Conservation (phyloP, 2,329 filamentous ascomycete species). For the Escovopsis sp. region DNA sequence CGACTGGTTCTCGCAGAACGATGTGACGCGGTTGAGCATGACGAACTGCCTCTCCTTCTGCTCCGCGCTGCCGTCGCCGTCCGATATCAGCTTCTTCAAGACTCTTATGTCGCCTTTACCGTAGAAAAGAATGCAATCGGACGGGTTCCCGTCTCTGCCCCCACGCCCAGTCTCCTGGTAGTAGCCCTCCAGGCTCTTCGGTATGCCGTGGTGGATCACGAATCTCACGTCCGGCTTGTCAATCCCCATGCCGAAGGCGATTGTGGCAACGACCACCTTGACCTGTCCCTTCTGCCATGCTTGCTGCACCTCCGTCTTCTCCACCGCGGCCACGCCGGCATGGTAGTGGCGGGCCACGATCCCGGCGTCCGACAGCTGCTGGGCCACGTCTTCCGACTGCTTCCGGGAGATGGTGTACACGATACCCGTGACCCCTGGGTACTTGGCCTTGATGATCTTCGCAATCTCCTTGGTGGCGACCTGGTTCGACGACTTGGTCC, state of each 20-base stretch:
- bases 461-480: slow-evolving; percentile 33
- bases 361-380: slow-evolving; percentile 46
- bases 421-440: slow-evolving; percentile 65
- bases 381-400: slow-evolving; percentile 66
- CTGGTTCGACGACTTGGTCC: slow-evolving; percentile 46
- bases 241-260: slow-evolving; percentile 99
- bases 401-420: slow-evolving; percentile 84
- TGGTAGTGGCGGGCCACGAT: slow-evolving; percentile 79
- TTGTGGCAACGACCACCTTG: slow-evolving; percentile 92
- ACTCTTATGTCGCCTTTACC: slow-evolving; percentile 61
- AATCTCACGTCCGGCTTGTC: slow-evolving; percentile 95
- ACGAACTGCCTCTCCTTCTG: slow-evolving; percentile 73
- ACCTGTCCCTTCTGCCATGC: slow-evolving; percentile 68
- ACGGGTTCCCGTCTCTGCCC: slow-evolving; percentile 75
- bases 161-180: slow-evolving; percentile 97
- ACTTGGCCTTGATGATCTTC: slow-evolving; percentile 54
- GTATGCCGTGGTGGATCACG: slow-evolving; percentile 83
- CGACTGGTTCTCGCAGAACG: slow-evolving; percentile 77
- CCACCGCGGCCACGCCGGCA: slow-evolving; percentile 53
- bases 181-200: slow-evolving; percentile 93
- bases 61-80: slow-evolving; percentile 59
- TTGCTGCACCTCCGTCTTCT: slow-evolving; percentile 58
- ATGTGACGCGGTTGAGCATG: slow-evolving; percentile 74
- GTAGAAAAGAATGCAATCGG: slow-evolving; percentile 84
- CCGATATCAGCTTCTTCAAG: slow-evolving; percentile 67